Percentiles rank a stretch among this genome's conserved stretches.
Conservation (phyloP, 1,139 yeast genomes). For the Geotrichum carabidarum region DNA sequence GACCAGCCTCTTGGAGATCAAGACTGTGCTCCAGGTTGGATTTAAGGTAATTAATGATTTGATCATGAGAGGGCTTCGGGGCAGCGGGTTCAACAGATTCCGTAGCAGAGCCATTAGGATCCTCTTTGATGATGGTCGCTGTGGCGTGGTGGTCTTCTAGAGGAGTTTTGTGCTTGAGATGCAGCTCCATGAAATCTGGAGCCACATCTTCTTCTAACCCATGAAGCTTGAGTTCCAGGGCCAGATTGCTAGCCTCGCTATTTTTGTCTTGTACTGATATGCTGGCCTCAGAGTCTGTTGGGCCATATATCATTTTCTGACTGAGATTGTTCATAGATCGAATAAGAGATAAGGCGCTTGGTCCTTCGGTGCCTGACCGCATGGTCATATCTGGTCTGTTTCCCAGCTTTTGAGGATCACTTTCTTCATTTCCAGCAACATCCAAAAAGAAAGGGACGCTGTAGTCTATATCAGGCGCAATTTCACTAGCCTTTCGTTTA, state of each 20-base stretch:
- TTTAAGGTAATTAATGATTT: slow-evolving; percentile 23
- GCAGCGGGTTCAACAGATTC: neutral
- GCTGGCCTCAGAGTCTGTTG: slow-evolving; percentile 32
- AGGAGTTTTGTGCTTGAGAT: slow-evolving; percentile 34
- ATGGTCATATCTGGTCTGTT: slow-evolving; percentile 85
- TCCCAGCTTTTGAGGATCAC: slow-evolving; percentile 71
- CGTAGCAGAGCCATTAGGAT: neutral
- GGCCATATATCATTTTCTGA: slow-evolving; percentile 68
- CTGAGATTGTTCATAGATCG: slow-evolving; percentile 85
- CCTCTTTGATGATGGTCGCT: neutral
- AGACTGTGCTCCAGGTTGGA: slow-evolving; percentile 23
- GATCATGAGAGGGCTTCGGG: slow-evolving; percentile 17
- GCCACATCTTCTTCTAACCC: slow-evolving; percentile 55
- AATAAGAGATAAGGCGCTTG: slow-evolving; percentile 67
- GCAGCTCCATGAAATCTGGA: slow-evolving; percentile 55
- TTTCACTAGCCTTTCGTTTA: slow-evolving; percentile 46
- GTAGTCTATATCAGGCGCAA: slow-evolving; percentile 21
- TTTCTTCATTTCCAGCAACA: slow-evolving; percentile 72
- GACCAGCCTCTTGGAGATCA: slow-evolving; percentile 25
- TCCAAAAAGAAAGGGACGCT: slow-evolving; percentile 49
- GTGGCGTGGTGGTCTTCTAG: too few relatives aligned
- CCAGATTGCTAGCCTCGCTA: slow-evolving; percentile 36
- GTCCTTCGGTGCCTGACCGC: slow-evolving; percentile 53
- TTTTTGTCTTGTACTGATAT: slow-evolving; percentile 19
- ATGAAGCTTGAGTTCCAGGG: slow-evolving; percentile 51